A percentile compares a stretch with the other conserved stretches of the same genome.
These are phyloP conservation scores for Monoraphidium neglectum DNA, from an alignment of 139 green algal species.

Conservation along the genomic window DNA sequence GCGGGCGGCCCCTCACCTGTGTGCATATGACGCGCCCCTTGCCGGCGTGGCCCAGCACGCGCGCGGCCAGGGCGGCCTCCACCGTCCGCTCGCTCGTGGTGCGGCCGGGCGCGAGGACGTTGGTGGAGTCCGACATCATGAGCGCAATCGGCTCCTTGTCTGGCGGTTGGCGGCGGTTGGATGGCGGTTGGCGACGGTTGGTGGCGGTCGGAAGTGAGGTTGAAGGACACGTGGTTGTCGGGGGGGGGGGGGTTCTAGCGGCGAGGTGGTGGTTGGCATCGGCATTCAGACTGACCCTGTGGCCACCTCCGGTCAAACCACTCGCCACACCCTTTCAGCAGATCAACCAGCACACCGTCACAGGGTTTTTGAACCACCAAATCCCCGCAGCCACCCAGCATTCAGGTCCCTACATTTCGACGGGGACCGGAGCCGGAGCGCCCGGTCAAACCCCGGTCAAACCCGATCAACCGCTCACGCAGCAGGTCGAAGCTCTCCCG, in stretches of 20 bases:
- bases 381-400: too few relatives aligned
- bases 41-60: slow-evolving; percentile 74
- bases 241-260: background rate
- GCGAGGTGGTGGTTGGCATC: too few relatives aligned
- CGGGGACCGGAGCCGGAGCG: background rate
- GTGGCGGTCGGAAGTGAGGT: too few relatives aligned
- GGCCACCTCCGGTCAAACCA: too few relatives aligned
- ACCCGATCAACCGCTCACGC: slow-evolving; percentile 33
- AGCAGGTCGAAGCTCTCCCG: slow-evolving; percentile 82
- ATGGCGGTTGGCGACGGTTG: too few relatives aligned
- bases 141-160: slow-evolving; percentile 80
- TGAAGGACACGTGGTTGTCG: background rate
- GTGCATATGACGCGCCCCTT: slow-evolving; percentile 92
- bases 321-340: too few relatives aligned
- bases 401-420: too few relatives aligned
- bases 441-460: background rate
- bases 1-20: too few relatives aligned
- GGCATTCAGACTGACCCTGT: too few relatives aligned
- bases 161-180: slow-evolving; percentile 17
- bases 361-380: too few relatives aligned
- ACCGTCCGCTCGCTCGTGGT: slow-evolving; percentile 86
- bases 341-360: too few relatives aligned
- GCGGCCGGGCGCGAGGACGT: slow-evolving; percentile 91
- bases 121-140: slow-evolving; percentile 98
- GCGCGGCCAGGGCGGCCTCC: slow-evolving; percentile 55